Evolutionary conservation across 2,329 filamentous ascomycete species (phyloP), one percentile per base, ranked within the genome.

Genomic region (Emmonsia crescens): DNA sequence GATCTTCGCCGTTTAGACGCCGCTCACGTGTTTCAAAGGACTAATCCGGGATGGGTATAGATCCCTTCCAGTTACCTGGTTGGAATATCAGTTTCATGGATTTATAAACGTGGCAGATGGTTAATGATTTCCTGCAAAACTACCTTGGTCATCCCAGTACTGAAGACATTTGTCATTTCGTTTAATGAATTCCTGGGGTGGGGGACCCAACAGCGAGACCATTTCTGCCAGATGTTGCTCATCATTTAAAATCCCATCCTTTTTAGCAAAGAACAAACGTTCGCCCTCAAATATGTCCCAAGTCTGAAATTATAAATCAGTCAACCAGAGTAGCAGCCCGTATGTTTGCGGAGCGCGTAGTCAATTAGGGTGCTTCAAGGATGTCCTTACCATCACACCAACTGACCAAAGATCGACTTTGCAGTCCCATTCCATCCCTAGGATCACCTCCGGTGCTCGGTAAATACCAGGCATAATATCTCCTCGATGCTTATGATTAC

Each of bases 391-490:
- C 63, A 69, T 61, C 27, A 63, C 36, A 29, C 62, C 65, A 48
- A 68, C 38, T 57, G 67, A 67, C 66, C 67, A 69, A 42, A 69
- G 67, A 60, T 69, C 66, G 24, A 63, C 66, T 57, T 66, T 67
- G 56, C 62, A 68, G 31, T 57, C 60, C 67, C 66, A 69, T 12
- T 52, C 38, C 16, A 59, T 63, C 3, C 62, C 59, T 42, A 69
- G 49, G 10, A 67, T 58, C 16, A 69, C 62, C 54, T 69, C 66
- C 4, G 67, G 65, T 24, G 67, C 67, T 62, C 61, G 63, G 57
- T 64, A 69, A 21, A 65, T 61, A 44, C 62, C 42, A 14, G 66
- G 62, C 57, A 69, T 65, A 40, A 69, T 65, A 62, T 66, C 58
- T 21, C 60, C 60, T 59, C 46, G 51, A 49, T 55, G 46, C 54